These are phyloP conservation scores for Fusarium albidum DNA, from an alignment of 2,329 filamentous ascomycete genomes.

Conservation along the genomic window DNA sequence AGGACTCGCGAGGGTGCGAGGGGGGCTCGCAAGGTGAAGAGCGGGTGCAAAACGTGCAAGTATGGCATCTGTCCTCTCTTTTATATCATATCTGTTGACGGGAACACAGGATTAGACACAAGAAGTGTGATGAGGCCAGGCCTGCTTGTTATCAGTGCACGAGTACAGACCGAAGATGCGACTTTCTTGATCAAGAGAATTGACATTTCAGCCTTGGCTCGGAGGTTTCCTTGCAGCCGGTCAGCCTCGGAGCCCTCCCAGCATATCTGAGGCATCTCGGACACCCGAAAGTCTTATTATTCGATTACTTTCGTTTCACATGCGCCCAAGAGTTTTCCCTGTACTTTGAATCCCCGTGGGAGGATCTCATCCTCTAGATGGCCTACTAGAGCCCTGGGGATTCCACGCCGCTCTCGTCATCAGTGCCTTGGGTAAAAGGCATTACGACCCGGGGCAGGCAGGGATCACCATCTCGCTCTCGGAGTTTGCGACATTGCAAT, in stretches of 20 bases:
- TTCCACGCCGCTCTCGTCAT: constrained; percentile 10
- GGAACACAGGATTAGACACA: constrained; percentile 3
- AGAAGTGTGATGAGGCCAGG: constrained; percentile 8
- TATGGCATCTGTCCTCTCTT: not conserved
- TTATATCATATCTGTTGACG: not conserved
- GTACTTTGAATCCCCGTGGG: constrained; percentile 3
- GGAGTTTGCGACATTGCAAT: not conserved
- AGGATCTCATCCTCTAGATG: not conserved
- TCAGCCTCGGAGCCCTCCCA: not conserved
- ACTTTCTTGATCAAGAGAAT: not conserved
- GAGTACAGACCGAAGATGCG: constrained; percentile 3
- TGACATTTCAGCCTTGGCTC: not conserved
- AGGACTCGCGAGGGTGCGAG: constrained; percentile 3
- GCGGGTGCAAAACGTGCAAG: constrained; percentile 23
- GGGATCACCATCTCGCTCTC: not conserved
- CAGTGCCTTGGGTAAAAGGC: not conserved
- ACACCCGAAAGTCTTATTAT: not conserved
- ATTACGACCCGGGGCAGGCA: not conserved
- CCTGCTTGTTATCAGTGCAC: constrained; percentile 10
- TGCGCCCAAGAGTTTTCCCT: constrained; percentile 16
- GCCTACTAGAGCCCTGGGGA: not conserved
- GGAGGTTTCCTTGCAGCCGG: too few relatives aligned
- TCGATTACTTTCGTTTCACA: constrained; percentile 11
- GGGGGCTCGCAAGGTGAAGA: constrained; percentile 7
- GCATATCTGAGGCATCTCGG: not conserved